Percentiles rank a stretch among this genome's conserved stretches.
phyloP scores from a whole-genome alignment of 2,329 filamentous ascomycete genomes.

The Aspergillus sp. region DNA sequence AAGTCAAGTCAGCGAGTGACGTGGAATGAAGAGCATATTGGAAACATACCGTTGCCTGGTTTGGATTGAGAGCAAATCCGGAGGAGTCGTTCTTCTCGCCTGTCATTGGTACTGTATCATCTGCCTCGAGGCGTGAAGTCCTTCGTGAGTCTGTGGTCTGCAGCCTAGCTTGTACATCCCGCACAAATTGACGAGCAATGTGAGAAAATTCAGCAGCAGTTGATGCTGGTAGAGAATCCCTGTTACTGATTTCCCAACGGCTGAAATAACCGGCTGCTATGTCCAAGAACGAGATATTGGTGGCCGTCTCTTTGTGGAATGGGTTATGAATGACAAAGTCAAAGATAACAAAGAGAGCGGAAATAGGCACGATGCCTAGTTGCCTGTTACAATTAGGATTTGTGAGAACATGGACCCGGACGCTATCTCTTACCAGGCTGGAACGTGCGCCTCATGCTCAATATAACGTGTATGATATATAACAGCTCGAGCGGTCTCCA shows the following conservation, averaged over 20 bases:
- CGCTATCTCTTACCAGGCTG: slow-evolving; percentile 34
- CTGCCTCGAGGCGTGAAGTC: background rate
- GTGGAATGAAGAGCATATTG: no score
- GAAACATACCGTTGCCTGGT: no score
- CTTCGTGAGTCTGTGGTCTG: background rate
- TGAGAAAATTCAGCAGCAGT: slow-evolving; percentile 44
- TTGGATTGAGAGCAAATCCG: no score
- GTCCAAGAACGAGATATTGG: slow-evolving; percentile 45
- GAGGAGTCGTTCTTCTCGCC: no score
- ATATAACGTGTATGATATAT: background rate
- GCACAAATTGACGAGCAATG: slow-evolving; percentile 46
- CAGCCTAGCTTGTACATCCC: background rate
- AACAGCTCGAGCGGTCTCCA: background rate
- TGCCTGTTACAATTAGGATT: slow-evolving; percentile 20
- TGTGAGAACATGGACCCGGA: background rate
- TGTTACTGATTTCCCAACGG: slow-evolving; percentile 42
- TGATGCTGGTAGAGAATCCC: slow-evolving; percentile 39
- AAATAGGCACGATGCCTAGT: slow-evolving; percentile 39
- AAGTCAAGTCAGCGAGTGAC: background rate
- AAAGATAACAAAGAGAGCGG: slow-evolving; percentile 45
- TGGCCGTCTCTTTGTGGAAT: slow-evolving; percentile 34
- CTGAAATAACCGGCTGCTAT: slow-evolving; percentile 48
- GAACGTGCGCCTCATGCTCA: slow-evolving; percentile 26
- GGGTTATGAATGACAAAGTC: slow-evolving; percentile 46
- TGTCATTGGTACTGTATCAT: background rate